Conservation (phyloP, 2,329 filamentous ascomycete genomes). For the Neopestalotiopsis sp. region DNA sequence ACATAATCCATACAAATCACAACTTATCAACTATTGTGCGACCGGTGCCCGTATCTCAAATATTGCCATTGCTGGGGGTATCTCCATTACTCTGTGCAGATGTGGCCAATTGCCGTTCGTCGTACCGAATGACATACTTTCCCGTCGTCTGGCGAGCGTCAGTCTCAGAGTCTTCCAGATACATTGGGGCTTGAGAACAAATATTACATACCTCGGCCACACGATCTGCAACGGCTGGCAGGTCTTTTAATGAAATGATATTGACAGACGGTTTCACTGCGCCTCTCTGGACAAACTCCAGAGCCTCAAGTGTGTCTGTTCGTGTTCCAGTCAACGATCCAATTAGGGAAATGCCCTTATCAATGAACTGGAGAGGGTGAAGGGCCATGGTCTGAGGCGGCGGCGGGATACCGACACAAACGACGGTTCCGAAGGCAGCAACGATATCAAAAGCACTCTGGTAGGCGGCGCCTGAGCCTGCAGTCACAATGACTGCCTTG, state of each 20-base stretch:
- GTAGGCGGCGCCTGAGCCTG: conserved; percentile 37
- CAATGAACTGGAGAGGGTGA: conserved; percentile 42
- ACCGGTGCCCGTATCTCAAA: too few relatives aligned
- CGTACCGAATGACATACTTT: conserved; percentile 9
- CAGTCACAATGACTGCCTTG: conserved; percentile 37
- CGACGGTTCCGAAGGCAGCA: conserved; percentile 43
- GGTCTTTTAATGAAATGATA: neutral
- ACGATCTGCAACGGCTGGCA: neutral
- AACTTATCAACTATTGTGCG: too few relatives aligned
- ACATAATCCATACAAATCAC: too few relatives aligned
- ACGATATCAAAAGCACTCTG: conserved; percentile 39
- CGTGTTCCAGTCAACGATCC: conserved; percentile 43
- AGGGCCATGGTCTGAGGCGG: conserved; percentile 30
- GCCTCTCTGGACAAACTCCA: conserved; percentile 41
- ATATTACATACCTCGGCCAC: conserved; percentile 5
- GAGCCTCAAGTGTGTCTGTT: conserved; percentile 43
- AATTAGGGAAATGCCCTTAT: conserved; percentile 38
- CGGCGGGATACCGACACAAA: conserved; percentile 44
- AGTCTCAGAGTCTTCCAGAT: neutral
- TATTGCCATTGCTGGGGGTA: too few relatives aligned
- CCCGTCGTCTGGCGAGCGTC: neutral
- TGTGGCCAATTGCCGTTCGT: neutral
- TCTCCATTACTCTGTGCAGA: too few relatives aligned
- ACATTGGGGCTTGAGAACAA: neutral
- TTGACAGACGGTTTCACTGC: conserved; percentile 32